Evolutionary conservation across 129 eudicot species (phyloP), one percentile per base, ranked within the genome.

Genomic region (Arctium minus): DNA sequence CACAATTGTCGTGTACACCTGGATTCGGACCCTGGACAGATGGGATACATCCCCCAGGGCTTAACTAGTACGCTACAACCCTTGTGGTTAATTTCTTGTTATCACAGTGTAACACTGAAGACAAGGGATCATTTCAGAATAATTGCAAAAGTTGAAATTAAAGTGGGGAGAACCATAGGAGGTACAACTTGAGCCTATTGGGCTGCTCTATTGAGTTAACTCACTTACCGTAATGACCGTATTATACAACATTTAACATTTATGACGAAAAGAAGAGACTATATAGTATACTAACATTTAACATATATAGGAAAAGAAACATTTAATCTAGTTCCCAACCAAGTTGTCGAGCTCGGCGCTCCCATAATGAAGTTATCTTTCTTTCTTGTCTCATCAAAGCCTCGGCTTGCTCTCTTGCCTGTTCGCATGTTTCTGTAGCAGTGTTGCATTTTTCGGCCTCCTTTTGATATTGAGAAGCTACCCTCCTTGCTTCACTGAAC

Each of bases 391-490:
- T 86, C 77, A 88, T 79, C 68, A 94, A 79, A 38, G 90, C 93
- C 48, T 82, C 91, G 2, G 91, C 88, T 73, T 88, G 90, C 70
- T 94, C 97, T 84, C 97, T 89, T 22, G 97, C 92, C 2, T 81
- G 89, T 75, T 92, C 97, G 46, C 96, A 92, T 31, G 96, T 94
- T 89, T 92, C 92, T 1, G 92, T 92, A 60, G 97, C 96, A 31
- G 93, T 87, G 69, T 86, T 89, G 84, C 98, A 94, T 81, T 94
- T 92, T 70, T 92, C 98, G 17, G 98, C 95, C 88, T 94, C 98
- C 65, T 81, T 85, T 78, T 92, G 94, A 86, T 94, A 94, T 53
- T 83, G 95, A 7, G 91, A 77, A 76, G 93, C 98, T 8, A 89
- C 72, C 81, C 97, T 81, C 79, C 90, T 94, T n/a, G 95, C 97